phyloP scores from a whole-genome alignment of 225 moss, liverwort and hornwort species.

The Neckera pumila region DNA sequence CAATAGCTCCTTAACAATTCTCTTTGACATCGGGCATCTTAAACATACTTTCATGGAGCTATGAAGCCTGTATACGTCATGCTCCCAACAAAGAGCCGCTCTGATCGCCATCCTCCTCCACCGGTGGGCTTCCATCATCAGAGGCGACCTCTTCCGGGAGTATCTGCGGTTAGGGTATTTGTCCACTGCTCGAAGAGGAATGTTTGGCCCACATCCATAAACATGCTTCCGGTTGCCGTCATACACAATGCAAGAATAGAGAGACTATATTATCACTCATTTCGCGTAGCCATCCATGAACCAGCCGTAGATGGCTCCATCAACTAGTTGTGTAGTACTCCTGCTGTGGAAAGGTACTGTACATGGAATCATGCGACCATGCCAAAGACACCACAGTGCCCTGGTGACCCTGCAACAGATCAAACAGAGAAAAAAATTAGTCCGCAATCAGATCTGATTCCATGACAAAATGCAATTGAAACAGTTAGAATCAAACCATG shows the following conservation, averaged over 20 bases:
- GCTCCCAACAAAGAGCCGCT: conserved; percentile 29
- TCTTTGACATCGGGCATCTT: background rate
- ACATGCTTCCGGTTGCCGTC: conserved; percentile 42
- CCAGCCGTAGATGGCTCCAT: conserved; percentile 80
- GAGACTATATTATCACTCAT: conserved; percentile 18
- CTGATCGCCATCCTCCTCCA: background rate
- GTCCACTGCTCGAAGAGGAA: conserved; percentile 52
- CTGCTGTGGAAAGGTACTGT: conserved; percentile 54
- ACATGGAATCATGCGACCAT: conserved; percentile 72
- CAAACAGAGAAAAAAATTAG: background rate
- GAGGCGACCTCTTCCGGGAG: background rate
- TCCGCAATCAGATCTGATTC: background rate
- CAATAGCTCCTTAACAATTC: background rate
- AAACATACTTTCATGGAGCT: background rate
- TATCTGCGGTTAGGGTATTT: background rate
- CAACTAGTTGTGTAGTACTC: no score
- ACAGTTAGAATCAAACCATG: background rate
- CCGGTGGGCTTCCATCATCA: background rate
- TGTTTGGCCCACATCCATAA: conserved; percentile 50
- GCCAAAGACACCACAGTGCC: conserved; percentile 52
- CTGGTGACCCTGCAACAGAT: conserved; percentile 55
- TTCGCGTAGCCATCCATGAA: conserved; percentile 66
- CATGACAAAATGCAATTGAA: background rate
- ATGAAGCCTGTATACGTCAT: conserved; percentile 22
- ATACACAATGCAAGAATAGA: conserved; percentile 44